A percentile compares a stretch with the other conserved stretches of the same genome.
These are phyloP conservation scores for Xylaria sp. DNA, from an alignment of 2,329 filamentous ascomycete species.

Conservation along the genomic window DNA sequence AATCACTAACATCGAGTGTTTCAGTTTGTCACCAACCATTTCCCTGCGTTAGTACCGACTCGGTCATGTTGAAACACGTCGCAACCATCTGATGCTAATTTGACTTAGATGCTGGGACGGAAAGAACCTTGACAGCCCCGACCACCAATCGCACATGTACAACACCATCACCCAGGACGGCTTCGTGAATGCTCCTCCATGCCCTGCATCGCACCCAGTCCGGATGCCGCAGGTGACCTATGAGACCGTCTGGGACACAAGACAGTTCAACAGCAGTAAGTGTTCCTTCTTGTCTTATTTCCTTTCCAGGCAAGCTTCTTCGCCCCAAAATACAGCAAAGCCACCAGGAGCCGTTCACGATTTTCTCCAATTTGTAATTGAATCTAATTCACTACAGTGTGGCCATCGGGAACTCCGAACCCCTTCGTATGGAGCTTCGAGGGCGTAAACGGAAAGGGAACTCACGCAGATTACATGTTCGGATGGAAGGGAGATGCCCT, in stretches of 20 bases:
- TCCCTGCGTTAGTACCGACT: slow-evolving; percentile 48
- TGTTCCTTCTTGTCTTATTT: neutral
- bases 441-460: slow-evolving; percentile 48
- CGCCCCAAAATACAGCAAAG: neutral
- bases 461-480: slow-evolving; percentile 54
- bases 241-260: slow-evolving; percentile 58
- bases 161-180: slow-evolving; percentile 42
- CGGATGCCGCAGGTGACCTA: slow-evolving; percentile 51
- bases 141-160: slow-evolving; percentile 44
- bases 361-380: neutral
- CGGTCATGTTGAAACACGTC: neutral
- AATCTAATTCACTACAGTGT: slow-evolving; percentile 35
- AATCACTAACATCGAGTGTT: slow-evolving; percentile 1
- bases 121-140: slow-evolving; percentile 42
- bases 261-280: slow-evolving; percentile 50
- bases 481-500: slow-evolving; percentile 49
- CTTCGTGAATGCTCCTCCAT: slow-evolving; percentile 43
- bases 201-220: slow-evolving; percentile 45
- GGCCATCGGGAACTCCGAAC: slow-evolving; percentile 48
- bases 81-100: slow-evolving; percentile 19
- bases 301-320: neutral
- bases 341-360: too few species aligned
- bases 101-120: slow-evolving; percentile 41
- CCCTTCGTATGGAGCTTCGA: slow-evolving; percentile 48
- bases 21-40: slow-evolving; percentile 53